Percentiles rank a stretch among this genome's conserved stretches.
Evolutionary conservation across 106 monocot genomes (phyloP).

Genomic region (Narthecium ossifragum): DNA sequence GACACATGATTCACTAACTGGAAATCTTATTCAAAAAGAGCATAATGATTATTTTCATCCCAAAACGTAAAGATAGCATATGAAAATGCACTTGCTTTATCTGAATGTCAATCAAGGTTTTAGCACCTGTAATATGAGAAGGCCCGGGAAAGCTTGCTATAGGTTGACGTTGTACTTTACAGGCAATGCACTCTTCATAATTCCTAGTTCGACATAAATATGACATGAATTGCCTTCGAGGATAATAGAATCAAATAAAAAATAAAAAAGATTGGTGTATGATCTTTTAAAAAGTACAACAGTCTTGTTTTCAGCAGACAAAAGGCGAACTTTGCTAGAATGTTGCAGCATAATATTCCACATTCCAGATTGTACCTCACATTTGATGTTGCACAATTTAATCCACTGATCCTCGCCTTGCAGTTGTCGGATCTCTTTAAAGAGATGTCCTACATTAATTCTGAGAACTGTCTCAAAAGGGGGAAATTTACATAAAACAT

Average conservation of each 20-base stretch:
- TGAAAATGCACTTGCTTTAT: not conserved
- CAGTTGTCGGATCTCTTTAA: slow-evolving; percentile 28
- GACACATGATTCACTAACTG: too few relatives aligned
- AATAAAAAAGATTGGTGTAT: not conserved
- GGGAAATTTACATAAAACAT: slow-evolving; percentile 47
- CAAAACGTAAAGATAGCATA: not conserved
- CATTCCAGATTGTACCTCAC: slow-evolving; percentile 44
- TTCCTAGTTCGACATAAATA: slow-evolving; percentile 25
- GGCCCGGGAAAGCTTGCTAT: slow-evolving; percentile 39
- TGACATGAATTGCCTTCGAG: too few relatives aligned
- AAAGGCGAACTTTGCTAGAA: slow-evolving; percentile 35
- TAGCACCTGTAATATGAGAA: slow-evolving; percentile 48
- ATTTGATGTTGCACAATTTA: slow-evolving; percentile 52
- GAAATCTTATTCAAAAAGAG: too few relatives aligned
- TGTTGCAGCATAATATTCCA: slow-evolving; percentile 52
- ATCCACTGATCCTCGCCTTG: slow-evolving; percentile 38
- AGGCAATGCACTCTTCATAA: slow-evolving; percentile 25
- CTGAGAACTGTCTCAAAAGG: slow-evolving; percentile 50
- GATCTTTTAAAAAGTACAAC: slow-evolving; percentile 33
- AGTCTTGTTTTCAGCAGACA: slow-evolving; percentile 48
- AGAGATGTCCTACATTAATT: slow-evolving; percentile 19
- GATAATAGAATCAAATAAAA: not conserved
- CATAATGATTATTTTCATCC: not conserved
- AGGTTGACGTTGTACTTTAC: slow-evolving; percentile 21
- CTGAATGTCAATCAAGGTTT: not conserved